These are phyloP conservation scores for Harringtonia lauricola DNA, from an alignment of 2,329 filamentous ascomycete genomes.

Conservation along the genomic window DNA sequence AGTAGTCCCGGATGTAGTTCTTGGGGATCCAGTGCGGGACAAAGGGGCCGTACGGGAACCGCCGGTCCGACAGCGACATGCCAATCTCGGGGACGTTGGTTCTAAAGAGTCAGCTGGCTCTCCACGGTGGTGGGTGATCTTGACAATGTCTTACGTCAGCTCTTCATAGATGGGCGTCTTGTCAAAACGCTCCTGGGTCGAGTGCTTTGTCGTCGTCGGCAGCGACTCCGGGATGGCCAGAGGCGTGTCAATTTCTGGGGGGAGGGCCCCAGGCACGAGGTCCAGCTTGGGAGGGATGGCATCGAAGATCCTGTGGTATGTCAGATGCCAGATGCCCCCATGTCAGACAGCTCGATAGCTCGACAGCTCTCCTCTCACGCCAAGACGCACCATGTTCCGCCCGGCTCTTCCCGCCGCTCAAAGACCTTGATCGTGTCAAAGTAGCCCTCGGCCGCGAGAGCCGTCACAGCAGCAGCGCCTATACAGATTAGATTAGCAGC, in stretches of 20 bases:
- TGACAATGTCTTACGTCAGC: conserved; percentile 2
- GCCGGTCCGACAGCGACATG: conserved; percentile 44
- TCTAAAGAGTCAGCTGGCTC: conserved; percentile 14
- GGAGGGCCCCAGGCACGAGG: conserved; percentile 8
- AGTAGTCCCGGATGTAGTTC: conserved; percentile 45
- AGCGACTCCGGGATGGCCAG: conserved; percentile 2
- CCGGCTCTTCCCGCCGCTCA: conserved; percentile 29
- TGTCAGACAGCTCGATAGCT: neutral
- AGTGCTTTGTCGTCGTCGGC: conserved; percentile 3
- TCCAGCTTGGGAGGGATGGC: conserved; percentile 3
- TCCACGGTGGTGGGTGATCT: neutral
- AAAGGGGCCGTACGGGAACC: conserved; percentile 50
- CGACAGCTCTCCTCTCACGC: too few relatives aligned
- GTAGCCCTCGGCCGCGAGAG: conserved; percentile 31
- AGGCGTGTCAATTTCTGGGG: conserved; percentile 7
- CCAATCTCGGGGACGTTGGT: conserved; percentile 43
- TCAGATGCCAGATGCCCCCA: neutral
- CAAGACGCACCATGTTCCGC: conserved; percentile 30
- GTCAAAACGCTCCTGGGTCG: conserved; percentile 6
- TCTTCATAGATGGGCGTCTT: conserved; percentile 10
- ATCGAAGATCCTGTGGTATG: conserved; percentile 8
- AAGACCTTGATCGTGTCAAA: conserved; percentile 31
- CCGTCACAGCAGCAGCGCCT: conserved; percentile 37
- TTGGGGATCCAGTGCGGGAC: conserved; percentile 43
- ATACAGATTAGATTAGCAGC: neutral